Conservation (phyloP, 768 basidiomycete species). For the Serendipita sp. region DNA sequence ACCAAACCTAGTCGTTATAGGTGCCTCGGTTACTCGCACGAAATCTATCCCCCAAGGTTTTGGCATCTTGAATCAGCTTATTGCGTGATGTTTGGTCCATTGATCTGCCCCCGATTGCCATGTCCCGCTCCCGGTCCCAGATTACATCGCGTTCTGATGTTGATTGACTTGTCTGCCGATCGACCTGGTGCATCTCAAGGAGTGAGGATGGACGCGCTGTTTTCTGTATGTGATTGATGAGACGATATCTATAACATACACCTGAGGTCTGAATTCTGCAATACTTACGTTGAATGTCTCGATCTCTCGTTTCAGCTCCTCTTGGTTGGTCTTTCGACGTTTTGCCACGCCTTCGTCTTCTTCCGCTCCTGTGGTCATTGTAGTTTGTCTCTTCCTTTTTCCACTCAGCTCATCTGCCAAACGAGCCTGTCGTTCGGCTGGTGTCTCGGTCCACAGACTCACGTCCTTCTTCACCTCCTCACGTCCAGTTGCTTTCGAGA, state of each 20-base stretch:
- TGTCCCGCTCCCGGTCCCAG: slow-evolving; percentile 88
- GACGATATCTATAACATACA: background rate
- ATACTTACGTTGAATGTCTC: slow-evolving; percentile 60
- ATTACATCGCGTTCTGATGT: slow-evolving; percentile 29
- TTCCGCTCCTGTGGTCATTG: slow-evolving; percentile 17
- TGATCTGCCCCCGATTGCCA: slow-evolving; percentile 70
- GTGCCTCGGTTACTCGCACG: slow-evolving; percentile 30
- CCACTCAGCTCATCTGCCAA: slow-evolving; percentile 92
- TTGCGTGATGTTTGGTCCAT: slow-evolving; percentile 79
- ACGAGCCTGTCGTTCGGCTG: slow-evolving; percentile 77
- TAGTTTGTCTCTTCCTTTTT: slow-evolving; percentile 37
- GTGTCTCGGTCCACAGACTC: slow-evolving; percentile 94
- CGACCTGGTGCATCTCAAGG: slow-evolving; percentile 33
- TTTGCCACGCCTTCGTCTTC: slow-evolving; percentile 29
- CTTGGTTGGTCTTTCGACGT: slow-evolving; percentile 49
- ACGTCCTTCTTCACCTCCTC: slow-evolving; percentile 31
- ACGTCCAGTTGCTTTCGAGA: slow-evolving; percentile 27
- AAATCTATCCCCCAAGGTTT: slow-evolving; percentile 69
- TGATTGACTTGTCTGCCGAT: slow-evolving; percentile 14
- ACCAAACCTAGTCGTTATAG: slow-evolving; percentile 11
- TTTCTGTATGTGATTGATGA: slow-evolving; percentile 18
- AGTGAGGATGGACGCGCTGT: slow-evolving; percentile 37
- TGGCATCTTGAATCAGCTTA: slow-evolving; percentile 66
- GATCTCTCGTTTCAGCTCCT: slow-evolving; percentile 52
- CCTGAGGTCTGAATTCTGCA: background rate